Evolutionary conservation across 441 rosid genomes (phyloP).

Genomic region (Corymbia calophylla): DNA sequence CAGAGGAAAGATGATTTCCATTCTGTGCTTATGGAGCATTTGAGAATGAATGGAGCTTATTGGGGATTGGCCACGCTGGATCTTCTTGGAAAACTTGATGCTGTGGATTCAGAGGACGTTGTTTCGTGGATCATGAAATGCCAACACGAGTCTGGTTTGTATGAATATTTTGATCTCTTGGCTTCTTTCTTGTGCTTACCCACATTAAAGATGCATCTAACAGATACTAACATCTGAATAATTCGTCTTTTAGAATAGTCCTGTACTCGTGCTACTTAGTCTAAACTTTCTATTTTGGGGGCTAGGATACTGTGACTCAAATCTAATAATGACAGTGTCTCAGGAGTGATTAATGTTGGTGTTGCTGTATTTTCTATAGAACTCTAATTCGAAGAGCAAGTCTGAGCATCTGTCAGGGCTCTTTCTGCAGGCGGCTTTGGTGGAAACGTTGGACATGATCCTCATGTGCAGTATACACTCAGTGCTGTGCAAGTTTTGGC

Average conservation of each 20-base stretch:
- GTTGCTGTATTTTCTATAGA: neutral
- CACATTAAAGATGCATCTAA: neutral
- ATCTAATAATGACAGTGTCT: neutral
- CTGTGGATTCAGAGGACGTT: constrained; percentile 52
- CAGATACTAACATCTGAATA: neutral
- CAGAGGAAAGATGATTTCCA: constrained; percentile 77
- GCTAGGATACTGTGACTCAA: neutral
- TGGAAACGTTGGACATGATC: constrained; percentile 86
- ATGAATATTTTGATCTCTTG: neutral
- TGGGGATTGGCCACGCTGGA: constrained; percentile 87
- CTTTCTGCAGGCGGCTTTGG: constrained; percentile 74
- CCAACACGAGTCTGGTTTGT: constrained; percentile 72
- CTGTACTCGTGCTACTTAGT: neutral
- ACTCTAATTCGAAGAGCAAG: neutral
- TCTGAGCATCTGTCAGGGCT: neutral
- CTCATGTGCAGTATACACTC: constrained; percentile 72
- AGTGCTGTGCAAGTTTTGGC: constrained; percentile 88
- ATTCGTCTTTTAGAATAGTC: neutral
- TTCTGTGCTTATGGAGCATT: constrained; percentile 80
- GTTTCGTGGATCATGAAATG: constrained; percentile 74
- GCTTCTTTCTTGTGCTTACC: neutral
- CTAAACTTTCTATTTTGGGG: neutral
- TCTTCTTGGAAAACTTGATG: constrained; percentile 60
- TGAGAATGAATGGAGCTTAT: constrained; percentile 82
- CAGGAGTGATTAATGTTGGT: neutral